phyloP scores from a whole-genome alignment of 306 rosid species.

The Cucurbita argyrosperma region DNA sequence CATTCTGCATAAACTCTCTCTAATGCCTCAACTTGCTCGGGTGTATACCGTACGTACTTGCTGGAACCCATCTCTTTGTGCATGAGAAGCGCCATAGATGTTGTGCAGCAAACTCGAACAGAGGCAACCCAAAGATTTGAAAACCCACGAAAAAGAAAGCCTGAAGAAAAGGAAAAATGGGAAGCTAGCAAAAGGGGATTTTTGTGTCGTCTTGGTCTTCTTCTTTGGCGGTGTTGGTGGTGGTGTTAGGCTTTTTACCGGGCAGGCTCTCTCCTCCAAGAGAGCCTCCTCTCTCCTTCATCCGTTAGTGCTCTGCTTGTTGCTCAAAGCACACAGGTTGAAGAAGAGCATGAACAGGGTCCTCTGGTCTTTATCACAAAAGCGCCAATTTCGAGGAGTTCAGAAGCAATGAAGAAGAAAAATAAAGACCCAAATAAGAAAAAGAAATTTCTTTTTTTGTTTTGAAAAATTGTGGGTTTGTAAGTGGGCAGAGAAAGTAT shows the following conservation, averaged over 20 bases:
- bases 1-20: constrained; percentile 91
- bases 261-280: constrained; percentile 89
- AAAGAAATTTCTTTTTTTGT: neutral
- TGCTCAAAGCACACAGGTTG: constrained; percentile 7
- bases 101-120: neutral
- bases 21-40: constrained; percentile 92
- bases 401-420: neutral
- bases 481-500: constrained; percentile 17
- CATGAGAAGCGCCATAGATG: constrained; percentile 56
- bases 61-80: constrained; percentile 76
- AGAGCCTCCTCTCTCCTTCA: constrained; percentile 97
- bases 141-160: neutral
- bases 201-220: constrained; percentile 30
- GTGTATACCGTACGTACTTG: constrained; percentile 89
- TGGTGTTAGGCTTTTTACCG: constrained; percentile 10
- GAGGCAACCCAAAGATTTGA: neutral
- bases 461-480: constrained; percentile 16
- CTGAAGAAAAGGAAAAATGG: constrained; percentile 3
- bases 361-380: constrained; percentile 21
- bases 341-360: constrained; percentile 1
- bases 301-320: constrained; percentile 19
- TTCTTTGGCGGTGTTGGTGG: constrained; percentile 10
- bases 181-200: constrained; percentile 5
- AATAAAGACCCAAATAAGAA: neutral
- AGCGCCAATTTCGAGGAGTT: constrained; percentile 49